Conservation (phyloP, 1,284 basidiomycete genomes). For the Leccinum angustisporum region DNA sequence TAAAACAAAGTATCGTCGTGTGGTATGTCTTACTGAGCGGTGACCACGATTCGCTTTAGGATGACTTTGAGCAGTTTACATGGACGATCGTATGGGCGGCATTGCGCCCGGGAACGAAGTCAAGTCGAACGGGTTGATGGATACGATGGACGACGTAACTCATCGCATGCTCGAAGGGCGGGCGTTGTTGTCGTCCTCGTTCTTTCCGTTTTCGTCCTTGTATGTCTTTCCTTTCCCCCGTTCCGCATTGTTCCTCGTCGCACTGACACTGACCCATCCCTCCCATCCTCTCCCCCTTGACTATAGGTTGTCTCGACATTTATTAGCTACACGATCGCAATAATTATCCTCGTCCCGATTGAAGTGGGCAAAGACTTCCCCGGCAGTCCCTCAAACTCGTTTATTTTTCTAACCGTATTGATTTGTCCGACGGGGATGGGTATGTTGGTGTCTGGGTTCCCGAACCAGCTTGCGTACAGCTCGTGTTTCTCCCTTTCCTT, state of each 20-base stretch:
- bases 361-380: slow-evolving; percentile 81
- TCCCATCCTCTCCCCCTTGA: neutral
- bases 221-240: slow-evolving; percentile 33
- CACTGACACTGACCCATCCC: neutral
- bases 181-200: slow-evolving; percentile 74
- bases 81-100: slow-evolving; percentile 94
- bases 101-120: slow-evolving; percentile 97
- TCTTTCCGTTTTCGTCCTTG: slow-evolving; percentile 17
- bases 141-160: slow-evolving; percentile 73
- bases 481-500: neutral
- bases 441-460: slow-evolving; percentile 31
- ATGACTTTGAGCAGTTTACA: slow-evolving; percentile 76
- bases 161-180: slow-evolving; percentile 70
- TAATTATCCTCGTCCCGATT: slow-evolving; percentile 90
- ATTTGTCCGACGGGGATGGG: slow-evolving; percentile 71
- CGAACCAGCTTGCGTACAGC: slow-evolving; percentile 91
- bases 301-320: slow-evolving; percentile 80
- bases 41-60: slow-evolving; percentile 47
- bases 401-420: slow-evolving; percentile 90
- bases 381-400: slow-evolving; percentile 68
- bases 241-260: neutral
- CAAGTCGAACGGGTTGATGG: slow-evolving; percentile 83
- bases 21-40: neutral
- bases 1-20: slow-evolving; percentile 56
- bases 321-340: slow-evolving; percentile 96